Conservation (phyloP, 441 rosid genomes). For the Bocquillonia castaneifolia region DNA sequence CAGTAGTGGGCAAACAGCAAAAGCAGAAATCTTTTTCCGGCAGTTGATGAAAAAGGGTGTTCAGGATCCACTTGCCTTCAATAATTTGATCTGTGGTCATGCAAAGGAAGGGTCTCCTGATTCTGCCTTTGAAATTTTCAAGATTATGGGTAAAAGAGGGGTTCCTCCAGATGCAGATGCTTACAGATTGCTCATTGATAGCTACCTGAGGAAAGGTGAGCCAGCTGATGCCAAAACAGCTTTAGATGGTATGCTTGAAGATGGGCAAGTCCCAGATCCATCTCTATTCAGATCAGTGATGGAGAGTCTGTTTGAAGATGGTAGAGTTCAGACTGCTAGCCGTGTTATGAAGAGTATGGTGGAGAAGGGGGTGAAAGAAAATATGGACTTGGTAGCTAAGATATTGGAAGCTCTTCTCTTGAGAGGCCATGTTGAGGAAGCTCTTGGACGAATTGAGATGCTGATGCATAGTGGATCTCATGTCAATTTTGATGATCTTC, state of each 20-base stretch:
- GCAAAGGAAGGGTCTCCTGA: slow-evolving; percentile 83
- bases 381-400: slow-evolving; percentile 72
- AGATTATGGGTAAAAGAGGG: slow-evolving; percentile 79
- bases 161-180: slow-evolving; percentile 67
- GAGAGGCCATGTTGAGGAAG: slow-evolving; percentile 95
- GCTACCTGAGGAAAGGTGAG: slow-evolving; percentile 88
- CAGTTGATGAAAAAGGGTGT: slow-evolving; percentile 88
- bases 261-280: slow-evolving; percentile 68
- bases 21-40: slow-evolving; percentile 81
- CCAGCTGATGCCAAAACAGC: slow-evolving; percentile 89
- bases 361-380: slow-evolving; percentile 70
- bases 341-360: slow-evolving; percentile 83
- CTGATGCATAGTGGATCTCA: slow-evolving; percentile 51
- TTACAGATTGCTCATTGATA: slow-evolving; percentile 61
- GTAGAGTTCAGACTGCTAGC: slow-evolving; percentile 92
- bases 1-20: slow-evolving; percentile 57
- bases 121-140: slow-evolving; percentile 72
- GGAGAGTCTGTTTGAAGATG: slow-evolving; percentile 75
- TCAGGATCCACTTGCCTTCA: slow-evolving; percentile 65
- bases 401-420: slow-evolving; percentile 73
- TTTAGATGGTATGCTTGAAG: slow-evolving; percentile 80
- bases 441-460: slow-evolving; percentile 78
- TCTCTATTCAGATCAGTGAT: slow-evolving; percentile 66
- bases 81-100: slow-evolving; percentile 72
- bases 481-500: slow-evolving; percentile 56